Evolutionary conservation across 345 rosid genomes (phyloP).

Genomic region (Heritiera fomes): DNA sequence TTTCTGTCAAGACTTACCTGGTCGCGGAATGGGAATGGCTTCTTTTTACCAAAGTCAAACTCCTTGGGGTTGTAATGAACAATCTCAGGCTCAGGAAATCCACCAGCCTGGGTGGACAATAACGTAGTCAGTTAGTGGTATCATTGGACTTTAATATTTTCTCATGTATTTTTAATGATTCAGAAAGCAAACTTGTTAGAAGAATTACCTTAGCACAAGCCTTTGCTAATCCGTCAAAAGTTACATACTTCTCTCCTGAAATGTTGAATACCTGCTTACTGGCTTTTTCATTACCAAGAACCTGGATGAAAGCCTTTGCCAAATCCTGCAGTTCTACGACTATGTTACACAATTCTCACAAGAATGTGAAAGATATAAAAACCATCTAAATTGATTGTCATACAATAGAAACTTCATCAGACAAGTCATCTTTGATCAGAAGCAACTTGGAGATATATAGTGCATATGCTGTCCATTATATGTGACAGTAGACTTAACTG

Average conservation of each 20-base stretch:
- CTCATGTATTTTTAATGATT: not conserved
- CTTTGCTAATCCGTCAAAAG: slow-evolving; percentile 87
- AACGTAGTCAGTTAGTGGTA: not conserved
- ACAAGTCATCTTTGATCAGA: not conserved
- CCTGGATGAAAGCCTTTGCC: slow-evolving; percentile 73
- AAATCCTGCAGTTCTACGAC: slow-evolving; percentile 57
- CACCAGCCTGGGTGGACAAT: slow-evolving; percentile 66
- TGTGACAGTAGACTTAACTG: not conserved
- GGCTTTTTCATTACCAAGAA: slow-evolving; percentile 88
- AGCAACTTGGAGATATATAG: not conserved
- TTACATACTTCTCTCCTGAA: slow-evolving; percentile 87
- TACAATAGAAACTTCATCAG: not conserved
- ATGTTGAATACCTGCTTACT: slow-evolving; percentile 87
- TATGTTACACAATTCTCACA: slow-evolving; percentile 2
- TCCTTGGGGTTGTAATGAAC: slow-evolving; percentile 87
- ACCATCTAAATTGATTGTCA: not conserved
- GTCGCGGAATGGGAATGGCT: slow-evolving; percentile 97
- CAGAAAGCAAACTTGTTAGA: not conserved
- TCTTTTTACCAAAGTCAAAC: slow-evolving; percentile 93
- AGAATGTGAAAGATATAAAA: not conserved
- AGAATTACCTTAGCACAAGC: slow-evolving; percentile 93
- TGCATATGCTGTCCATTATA: not conserved
- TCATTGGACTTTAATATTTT: not conserved
- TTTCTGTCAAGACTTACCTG: slow-evolving; percentile 53
- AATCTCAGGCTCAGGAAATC: slow-evolving; percentile 94